phyloP scores from a whole-genome alignment of 2,329 filamentous ascomycete genomes.

The Fusarium denticulatum region DNA sequence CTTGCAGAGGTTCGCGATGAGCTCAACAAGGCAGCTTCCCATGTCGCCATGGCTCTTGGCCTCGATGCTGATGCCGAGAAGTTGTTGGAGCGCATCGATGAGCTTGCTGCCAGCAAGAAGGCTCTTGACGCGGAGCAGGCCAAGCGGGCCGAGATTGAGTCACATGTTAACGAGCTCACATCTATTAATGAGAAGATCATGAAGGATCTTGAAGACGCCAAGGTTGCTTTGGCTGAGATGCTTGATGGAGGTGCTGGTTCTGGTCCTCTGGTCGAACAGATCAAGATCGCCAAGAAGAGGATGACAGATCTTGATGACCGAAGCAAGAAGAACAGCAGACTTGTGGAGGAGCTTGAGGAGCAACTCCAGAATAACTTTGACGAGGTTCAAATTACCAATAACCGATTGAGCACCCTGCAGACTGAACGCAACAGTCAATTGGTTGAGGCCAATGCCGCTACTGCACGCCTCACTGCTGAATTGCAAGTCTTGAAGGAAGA shows the following conservation, averaged over 20 bases:
- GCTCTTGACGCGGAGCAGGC: slow-evolving; percentile 68
- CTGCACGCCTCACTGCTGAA: slow-evolving; percentile 71
- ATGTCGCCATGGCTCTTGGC: slow-evolving; percentile 69
- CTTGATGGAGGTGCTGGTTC: slow-evolving; percentile 58
- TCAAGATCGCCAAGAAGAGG: slow-evolving; percentile 72
- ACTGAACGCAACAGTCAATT: slow-evolving; percentile 78
- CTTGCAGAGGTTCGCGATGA: slow-evolving; percentile 73
- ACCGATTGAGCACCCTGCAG: slow-evolving; percentile 85
- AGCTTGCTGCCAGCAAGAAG: slow-evolving; percentile 67
- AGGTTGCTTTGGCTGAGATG: slow-evolving; percentile 63
- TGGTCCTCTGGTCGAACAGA: slow-evolving; percentile 63
- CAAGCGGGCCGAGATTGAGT: slow-evolving; percentile 66
- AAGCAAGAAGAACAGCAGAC: slow-evolving; percentile 90
- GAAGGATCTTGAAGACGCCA: slow-evolving; percentile 70
- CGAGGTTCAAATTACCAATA: slow-evolving; percentile 84
- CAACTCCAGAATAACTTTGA: slow-evolving; percentile 96
- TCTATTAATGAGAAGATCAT: slow-evolving; percentile 68
- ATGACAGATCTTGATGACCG: slow-evolving; percentile 69
- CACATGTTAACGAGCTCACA: slow-evolving; percentile 64
- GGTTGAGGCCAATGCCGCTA: slow-evolving; percentile 78
- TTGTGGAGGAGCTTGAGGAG: slow-evolving; percentile 96
- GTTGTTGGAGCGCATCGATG: slow-evolving; percentile 69
- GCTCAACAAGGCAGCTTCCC: slow-evolving; percentile 70
- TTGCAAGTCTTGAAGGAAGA: slow-evolving; percentile 74
- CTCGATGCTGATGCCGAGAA: slow-evolving; percentile 74